These are phyloP conservation scores for Priceomyces melissophilus DNA, from an alignment of 805 yeast species.

Conservation along the genomic window DNA sequence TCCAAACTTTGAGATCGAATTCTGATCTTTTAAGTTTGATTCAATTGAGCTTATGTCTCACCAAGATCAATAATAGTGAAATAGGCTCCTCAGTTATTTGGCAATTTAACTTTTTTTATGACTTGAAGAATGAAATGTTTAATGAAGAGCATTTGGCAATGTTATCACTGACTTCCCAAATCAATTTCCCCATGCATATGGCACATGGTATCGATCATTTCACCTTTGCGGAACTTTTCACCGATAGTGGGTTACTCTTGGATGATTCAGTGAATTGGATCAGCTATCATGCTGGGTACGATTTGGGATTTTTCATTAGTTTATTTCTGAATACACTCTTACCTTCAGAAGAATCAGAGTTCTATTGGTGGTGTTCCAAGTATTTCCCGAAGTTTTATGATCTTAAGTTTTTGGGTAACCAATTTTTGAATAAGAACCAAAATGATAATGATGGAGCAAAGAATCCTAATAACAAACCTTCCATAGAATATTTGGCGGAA, in stretches of 20 bases:
- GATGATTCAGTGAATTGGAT: conserved; percentile 77
- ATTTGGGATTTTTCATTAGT: conserved; percentile 83
- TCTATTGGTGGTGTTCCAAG: conserved; percentile 62
- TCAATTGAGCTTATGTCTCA: conserved; percentile 55
- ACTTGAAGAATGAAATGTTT: conserved; percentile 75
- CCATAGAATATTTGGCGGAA: conserved; percentile 64
- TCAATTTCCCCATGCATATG: conserved; percentile 73
- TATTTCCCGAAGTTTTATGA: conserved; percentile 85
- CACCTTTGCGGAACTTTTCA: conserved; percentile 79
- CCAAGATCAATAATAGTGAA: conserved; percentile 34
- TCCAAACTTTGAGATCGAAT: conserved; percentile 89
- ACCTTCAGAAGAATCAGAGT: conserved; percentile 79
- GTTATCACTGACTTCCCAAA: conserved; percentile 70
- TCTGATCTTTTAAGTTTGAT: conserved; percentile 82
- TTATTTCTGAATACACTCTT: conserved; percentile 69
- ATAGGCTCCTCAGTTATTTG: conserved; percentile 81
- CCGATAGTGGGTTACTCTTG: conserved; percentile 80
- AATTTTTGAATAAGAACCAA: conserved; percentile 25
- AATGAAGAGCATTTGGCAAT: conserved; percentile 81
- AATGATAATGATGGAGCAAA: conserved; percentile 10
- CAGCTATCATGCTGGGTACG: conserved; percentile 92
- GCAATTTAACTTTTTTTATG: conserved; percentile 92
- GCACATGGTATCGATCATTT: conserved; percentile 73
- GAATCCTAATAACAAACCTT: conserved; percentile 31
- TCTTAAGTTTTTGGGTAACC: conserved; percentile 55